phyloP scores from a whole-genome alignment of 2,329 filamentous ascomycete genomes.

The Shiraia bambusicola region DNA sequence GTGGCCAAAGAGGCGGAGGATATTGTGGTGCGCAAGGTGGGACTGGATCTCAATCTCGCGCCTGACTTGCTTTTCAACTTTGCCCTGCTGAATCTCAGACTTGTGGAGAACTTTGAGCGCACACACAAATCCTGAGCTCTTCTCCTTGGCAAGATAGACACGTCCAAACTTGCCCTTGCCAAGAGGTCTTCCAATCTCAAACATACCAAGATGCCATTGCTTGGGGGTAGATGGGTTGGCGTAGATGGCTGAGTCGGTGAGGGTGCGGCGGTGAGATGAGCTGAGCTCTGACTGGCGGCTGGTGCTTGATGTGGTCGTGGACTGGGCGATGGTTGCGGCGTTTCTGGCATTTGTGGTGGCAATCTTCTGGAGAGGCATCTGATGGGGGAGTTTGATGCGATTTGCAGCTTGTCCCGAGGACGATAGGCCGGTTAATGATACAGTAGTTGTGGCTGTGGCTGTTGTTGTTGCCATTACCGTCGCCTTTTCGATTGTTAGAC shows the following conservation, averaged over 20 bases:
- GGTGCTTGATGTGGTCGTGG: slow-evolving; percentile 63
- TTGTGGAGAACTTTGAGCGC: slow-evolving; percentile 87
- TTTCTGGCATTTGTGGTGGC: slow-evolving; percentile 70
- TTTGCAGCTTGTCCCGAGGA: slow-evolving; percentile 49
- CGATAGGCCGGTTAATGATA: slow-evolving; percentile 52
- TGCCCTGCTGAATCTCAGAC: slow-evolving; percentile 74
- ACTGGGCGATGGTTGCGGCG: slow-evolving; percentile 55
- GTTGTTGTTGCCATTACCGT: slow-evolving; percentile 30
- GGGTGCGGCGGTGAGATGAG: slow-evolving; percentile 43
- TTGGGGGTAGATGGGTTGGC: slow-evolving; percentile 42
- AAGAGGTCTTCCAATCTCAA: slow-evolving; percentile 83
- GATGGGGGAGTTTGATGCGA: slow-evolving; percentile 70
- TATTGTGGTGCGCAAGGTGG: slow-evolving; percentile 83
- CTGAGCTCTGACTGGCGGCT: slow-evolving; percentile 43
- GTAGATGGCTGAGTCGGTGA: slow-evolving; percentile 53
- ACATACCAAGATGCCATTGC: slow-evolving; percentile 87
- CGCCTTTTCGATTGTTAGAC: slow-evolving; percentile 12
- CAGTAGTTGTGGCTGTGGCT: slow-evolving; percentile 51
- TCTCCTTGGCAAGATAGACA: slow-evolving; percentile 81
- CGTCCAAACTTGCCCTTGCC: slow-evolving; percentile 87
- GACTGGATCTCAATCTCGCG: slow-evolving; percentile 89
- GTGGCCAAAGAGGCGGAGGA: slow-evolving; percentile 79
- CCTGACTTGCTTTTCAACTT: slow-evolving; percentile 83
- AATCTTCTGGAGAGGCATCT: slow-evolving; percentile 79
- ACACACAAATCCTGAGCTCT: slow-evolving; percentile 77